Percentiles rank a stretch among this genome's conserved stretches.
These are phyloP conservation scores for Sporothrix euskadiensis DNA, from an alignment of 2,329 filamentous ascomycete genomes.

Conservation along the genomic window DNA sequence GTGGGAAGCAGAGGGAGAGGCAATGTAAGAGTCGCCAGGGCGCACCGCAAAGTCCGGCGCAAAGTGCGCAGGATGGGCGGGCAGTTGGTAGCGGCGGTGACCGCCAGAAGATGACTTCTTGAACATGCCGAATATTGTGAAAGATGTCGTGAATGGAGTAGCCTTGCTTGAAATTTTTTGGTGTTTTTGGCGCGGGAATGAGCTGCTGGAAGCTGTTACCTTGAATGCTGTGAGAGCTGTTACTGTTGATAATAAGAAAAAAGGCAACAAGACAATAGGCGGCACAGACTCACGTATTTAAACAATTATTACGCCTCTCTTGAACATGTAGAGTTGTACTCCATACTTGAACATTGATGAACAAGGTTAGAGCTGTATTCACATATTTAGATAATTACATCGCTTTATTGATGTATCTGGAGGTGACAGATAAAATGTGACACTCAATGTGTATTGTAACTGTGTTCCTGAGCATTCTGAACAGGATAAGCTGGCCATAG, in stretches of 20 bases:
- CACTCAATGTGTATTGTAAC: neutral
- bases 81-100: neutral
- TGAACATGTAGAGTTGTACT: neutral
- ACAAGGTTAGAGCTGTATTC: too few species aligned
- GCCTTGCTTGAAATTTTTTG: neutral
- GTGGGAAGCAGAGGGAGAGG: neutral
- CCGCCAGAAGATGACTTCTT: neutral
- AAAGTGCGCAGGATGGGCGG: neutral
- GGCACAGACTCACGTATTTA: too few species aligned
- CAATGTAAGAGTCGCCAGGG: conserved; percentile 3
- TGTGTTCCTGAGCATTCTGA: neutral
- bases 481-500: neutral
- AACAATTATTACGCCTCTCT: too few species aligned
- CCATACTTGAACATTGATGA: neutral
- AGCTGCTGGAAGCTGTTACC: too few species aligned
- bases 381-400: too few species aligned
- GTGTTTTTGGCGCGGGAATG: neutral
- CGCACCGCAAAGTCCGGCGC: conserved; percentile 3
- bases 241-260: neutral
- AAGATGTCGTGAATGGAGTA: neutral
- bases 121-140: neutral
- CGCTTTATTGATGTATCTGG: neutral
- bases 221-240: too few species aligned
- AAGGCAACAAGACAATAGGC: too few species aligned
- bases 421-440: neutral